Evolutionary conservation across 306 rosid genomes (phyloP), one percentile per base, ranked within the genome.

Genomic region (Lotus japonicus): DNA sequence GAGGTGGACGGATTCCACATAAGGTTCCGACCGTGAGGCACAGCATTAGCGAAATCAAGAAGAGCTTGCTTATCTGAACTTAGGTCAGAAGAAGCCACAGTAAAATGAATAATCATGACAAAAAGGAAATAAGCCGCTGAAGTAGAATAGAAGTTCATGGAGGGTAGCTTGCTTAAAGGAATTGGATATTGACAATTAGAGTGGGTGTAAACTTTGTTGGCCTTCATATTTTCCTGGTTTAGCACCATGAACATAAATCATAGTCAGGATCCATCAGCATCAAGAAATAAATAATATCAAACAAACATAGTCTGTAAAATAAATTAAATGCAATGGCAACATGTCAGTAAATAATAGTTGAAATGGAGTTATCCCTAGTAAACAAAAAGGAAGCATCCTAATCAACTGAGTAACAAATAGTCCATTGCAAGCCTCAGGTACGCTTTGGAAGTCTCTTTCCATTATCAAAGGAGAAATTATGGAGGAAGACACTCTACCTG

Each of bases 41-140:
- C 68, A 5, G 87, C 83, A 69, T 68, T 64, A 3, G 79, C 82
- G 64, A 89, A 89, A 75, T 76, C 84, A 59, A 89, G 84, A 83
- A 89, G 92, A 38, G 90, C 92, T 79, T 84, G 84, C 86, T 58
- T 81, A 59, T 89, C 96, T 6, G 89, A 84, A 74, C 45, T 76
- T n/a, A 87, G 81, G 68, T 89, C 96, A 14, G 91, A 86, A 16
- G 51, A 76, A 57, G 80, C 86, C 67, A 73, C 31, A 58, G 86
- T 84, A 44, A 83, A 80, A 72, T 87, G 77, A 79, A 72, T 66
- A 58, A 68, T 18, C 11, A 62, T 18, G 80, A 55, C 38, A 57
- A 87, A 78, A 77, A 89, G 79, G 41, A 76, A 68, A 64, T 70
- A 58, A 44, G 72, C 65, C 79, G 68, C 72, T 26, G 82, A 80